phyloP scores from a whole-genome alignment of 2,329 filamentous ascomycete species.

The Didymella lethalis region DNA sequence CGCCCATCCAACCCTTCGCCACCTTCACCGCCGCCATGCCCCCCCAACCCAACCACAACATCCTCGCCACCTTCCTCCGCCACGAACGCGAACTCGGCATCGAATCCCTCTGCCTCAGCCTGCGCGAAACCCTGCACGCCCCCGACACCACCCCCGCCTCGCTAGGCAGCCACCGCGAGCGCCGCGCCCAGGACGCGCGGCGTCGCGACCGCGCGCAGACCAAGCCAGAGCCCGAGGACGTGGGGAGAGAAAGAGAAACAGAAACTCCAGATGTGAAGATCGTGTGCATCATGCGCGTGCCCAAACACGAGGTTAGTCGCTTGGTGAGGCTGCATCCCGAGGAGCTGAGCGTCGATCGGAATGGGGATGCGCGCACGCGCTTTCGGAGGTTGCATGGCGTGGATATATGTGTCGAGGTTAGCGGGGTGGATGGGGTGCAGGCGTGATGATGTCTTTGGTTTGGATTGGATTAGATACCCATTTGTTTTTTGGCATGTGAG shows the following conservation, averaged over 20 bases:
- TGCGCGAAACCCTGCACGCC: constrained; percentile 36
- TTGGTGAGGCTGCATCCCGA: constrained; percentile 63
- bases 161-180: constrained; percentile 6
- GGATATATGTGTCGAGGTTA: constrained; percentile 47
- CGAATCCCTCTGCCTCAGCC: constrained; percentile 45
- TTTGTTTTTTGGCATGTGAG: not conserved
- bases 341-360: constrained; percentile 52
- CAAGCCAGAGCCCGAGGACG: no score
- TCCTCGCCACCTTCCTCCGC: constrained; percentile 42
- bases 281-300: constrained; percentile 48
- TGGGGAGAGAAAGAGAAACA: not conserved
- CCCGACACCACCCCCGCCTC: not conserved
- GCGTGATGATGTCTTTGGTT: not conserved
- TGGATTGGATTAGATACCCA: not conserved
- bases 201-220: not conserved
- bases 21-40: constrained; percentile 17
- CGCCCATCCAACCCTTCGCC: constrained; percentile 26
- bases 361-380: constrained; percentile 45
- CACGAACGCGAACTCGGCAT: constrained; percentile 50
- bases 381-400: constrained; percentile 43
- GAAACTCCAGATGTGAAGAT: constrained; percentile 41
- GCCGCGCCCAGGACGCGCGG: constrained; percentile 3
- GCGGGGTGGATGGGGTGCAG: constrained; percentile 20
- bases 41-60: constrained; percentile 15
- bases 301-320: constrained; percentile 55